Evolutionary conservation across 371 early-diverging fungal genomes (phyloP).

Genomic region (Mortierella sp.): DNA sequence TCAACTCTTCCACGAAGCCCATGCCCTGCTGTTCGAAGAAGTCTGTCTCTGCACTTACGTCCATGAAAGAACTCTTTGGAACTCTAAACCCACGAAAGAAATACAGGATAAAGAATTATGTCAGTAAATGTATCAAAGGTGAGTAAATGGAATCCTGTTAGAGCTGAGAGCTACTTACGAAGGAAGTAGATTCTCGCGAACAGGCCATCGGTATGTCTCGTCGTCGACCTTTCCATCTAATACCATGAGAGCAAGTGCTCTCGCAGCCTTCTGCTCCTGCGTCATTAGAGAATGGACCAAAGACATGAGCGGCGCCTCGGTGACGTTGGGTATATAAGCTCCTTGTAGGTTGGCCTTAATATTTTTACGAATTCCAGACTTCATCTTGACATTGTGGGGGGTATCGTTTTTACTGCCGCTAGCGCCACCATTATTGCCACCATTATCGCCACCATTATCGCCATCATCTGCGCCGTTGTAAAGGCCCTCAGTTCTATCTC

Average conservation of each 20-base stretch:
- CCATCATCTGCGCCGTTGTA: not conserved
- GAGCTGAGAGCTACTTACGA: slow-evolving; percentile 15
- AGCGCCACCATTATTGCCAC: not conserved
- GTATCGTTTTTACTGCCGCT: not conserved
- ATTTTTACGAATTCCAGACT: not conserved
- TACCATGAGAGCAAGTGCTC: slow-evolving; percentile 17
- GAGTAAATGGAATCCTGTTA: not conserved
- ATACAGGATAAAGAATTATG: not conserved
- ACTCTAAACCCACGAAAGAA: slow-evolving; percentile 13
- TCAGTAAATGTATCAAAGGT: not conserved
- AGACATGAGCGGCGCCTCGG: slow-evolving; percentile 5
- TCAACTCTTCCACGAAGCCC: slow-evolving; percentile 35
- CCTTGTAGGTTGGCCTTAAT: not conserved
- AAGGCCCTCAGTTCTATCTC: not conserved
- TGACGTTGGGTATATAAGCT: not conserved
- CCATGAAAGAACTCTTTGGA: slow-evolving; percentile 9
- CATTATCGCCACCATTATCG: not conserved
- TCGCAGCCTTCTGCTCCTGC: slow-evolving; percentile 16
- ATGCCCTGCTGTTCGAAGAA: slow-evolving; percentile 24
- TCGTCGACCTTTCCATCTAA: slow-evolving; percentile 16
- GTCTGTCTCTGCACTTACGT: not conserved
- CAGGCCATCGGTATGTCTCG: slow-evolving; percentile 45
- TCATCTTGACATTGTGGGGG: not conserved
- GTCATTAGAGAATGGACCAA: slow-evolving; percentile 9
- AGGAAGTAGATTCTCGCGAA: slow-evolving; percentile 26